Conservation (phyloP, 176 grass and related monocot species). For the Hsuehochloa calcarea region DNA sequence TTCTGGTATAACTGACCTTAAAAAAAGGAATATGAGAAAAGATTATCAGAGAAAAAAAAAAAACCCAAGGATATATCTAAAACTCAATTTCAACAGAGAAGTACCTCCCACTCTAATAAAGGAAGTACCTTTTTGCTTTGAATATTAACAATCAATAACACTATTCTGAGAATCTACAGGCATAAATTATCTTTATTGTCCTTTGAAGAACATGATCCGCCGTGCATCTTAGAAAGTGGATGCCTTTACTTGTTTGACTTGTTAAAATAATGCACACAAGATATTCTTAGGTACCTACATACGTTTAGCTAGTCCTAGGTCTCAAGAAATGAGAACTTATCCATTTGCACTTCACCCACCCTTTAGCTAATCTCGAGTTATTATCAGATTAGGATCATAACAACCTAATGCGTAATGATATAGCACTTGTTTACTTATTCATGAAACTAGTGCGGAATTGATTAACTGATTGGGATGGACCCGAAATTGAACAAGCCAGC, state of each 20-base stretch:
- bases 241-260: constrained; percentile 31
- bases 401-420: background rate
- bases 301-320: constrained; percentile 12
- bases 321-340: background rate
- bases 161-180: constrained; percentile 23
- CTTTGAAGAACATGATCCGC: constrained; percentile 28
- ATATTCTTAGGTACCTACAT: constrained; percentile 13
- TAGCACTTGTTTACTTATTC: constrained; percentile 1
- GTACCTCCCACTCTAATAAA: constrained; percentile 36
- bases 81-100: background rate
- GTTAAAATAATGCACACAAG: constrained; percentile 8
- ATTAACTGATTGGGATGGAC: background rate
- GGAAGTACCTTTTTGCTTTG: constrained; percentile 14
- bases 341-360: background rate
- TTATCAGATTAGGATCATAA: constrained; percentile 11
- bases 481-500: constrained; percentile 30
- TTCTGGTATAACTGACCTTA: background rate
- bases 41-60: background rate
- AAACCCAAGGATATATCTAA: background rate
- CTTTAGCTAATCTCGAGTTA: constrained; percentile 29
- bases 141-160: constrained; percentile 34
- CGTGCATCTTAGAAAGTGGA: constrained; percentile 18
- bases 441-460: constrained; percentile 19
- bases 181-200: constrained; percentile 32
- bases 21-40: background rate